Conservation (phyloP, 768 basidiomycete species). For the Cystofilobasidium ferigula region DNA sequence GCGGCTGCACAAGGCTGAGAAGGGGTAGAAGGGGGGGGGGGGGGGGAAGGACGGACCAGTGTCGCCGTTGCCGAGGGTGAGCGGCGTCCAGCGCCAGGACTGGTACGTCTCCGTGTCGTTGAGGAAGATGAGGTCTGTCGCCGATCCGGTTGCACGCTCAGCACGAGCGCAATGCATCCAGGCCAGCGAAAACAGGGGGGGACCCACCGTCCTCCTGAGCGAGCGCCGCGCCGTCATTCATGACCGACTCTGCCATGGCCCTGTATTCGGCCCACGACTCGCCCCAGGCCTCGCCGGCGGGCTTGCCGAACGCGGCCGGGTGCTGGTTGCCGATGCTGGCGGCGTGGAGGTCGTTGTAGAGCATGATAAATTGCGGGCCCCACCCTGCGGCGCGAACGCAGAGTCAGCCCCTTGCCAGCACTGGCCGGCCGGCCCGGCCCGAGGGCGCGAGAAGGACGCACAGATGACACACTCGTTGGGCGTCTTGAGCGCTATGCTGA, state of each 20-base stretch:
- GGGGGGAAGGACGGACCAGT: background rate
- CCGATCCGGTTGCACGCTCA: too few species aligned
- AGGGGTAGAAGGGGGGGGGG: background rate
- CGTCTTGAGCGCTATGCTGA: slow-evolving; percentile 16
- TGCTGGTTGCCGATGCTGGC: slow-evolving; percentile 7
- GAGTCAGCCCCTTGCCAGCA: background rate
- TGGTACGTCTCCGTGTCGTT: slow-evolving; percentile 15
- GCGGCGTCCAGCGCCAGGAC: slow-evolving; percentile 8
- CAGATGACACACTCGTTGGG: slow-evolving; percentile 24
- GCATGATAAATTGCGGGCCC: slow-evolving; percentile 7
- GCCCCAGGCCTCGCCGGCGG: slow-evolving; percentile 8
- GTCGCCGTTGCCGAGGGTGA: background rate
- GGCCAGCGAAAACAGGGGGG: too few species aligned
- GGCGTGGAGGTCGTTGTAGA: slow-evolving; percentile 16
- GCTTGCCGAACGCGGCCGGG: slow-evolving; percentile 13
- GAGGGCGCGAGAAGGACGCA: background rate
- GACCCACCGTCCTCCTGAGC: background rate
- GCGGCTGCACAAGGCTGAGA: background rate
- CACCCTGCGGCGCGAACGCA: slow-evolving; percentile 5
- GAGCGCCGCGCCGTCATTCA: slow-evolving; percentile 14
- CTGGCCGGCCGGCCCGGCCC: background rate
- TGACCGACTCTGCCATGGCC: slow-evolving; percentile 17
- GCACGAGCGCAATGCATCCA: too few species aligned
- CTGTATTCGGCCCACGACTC: background rate
- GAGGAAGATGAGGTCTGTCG: slow-evolving; percentile 18